Conservation (phyloP, 1,284 basidiomycete genomes). For the Trichosporon sp. region DNA sequence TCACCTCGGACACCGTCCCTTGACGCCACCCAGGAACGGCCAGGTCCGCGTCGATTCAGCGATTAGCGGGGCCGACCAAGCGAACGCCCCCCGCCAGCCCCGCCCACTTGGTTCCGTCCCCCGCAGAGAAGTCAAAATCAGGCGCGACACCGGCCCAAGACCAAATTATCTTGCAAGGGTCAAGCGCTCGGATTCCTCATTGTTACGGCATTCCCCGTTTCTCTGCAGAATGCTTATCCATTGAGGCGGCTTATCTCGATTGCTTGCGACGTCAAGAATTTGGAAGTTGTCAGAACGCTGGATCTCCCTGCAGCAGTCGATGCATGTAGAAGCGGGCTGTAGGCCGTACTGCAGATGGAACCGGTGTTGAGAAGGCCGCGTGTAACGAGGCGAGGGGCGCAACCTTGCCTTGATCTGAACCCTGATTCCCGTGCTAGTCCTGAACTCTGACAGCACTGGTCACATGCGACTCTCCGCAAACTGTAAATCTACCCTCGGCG, state of each 20-base stretch:
- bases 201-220: conserved; percentile 4
- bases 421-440: conserved; percentile 6
- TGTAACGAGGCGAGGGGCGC: background rate
- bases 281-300: too few relatives aligned
- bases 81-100: background rate
- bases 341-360: background rate
- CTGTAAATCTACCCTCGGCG: background rate
- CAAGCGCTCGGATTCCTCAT: conserved; percentile 4
- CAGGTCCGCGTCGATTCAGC: conserved; percentile 11
- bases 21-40: conserved; percentile 12
- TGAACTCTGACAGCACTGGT: background rate
- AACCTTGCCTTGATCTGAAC: background rate
- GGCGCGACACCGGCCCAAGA: background rate
- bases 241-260: background rate
- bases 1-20: conserved; percentile 7
- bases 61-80: conserved; percentile 7
- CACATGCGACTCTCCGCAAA: conserved; percentile 1
- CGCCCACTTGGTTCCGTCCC: conserved; percentile 13
- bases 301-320: too few relatives aligned
- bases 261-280: background rate
- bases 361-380: background rate
- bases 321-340: background rate
- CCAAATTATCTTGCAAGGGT: conserved; percentile 11
- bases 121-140: conserved; percentile 10
- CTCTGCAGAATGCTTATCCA: background rate